These are phyloP conservation scores for Pseudonitzschia multistriata DNA, from an alignment of 108 stramenopile species.

Conservation along the genomic window DNA sequence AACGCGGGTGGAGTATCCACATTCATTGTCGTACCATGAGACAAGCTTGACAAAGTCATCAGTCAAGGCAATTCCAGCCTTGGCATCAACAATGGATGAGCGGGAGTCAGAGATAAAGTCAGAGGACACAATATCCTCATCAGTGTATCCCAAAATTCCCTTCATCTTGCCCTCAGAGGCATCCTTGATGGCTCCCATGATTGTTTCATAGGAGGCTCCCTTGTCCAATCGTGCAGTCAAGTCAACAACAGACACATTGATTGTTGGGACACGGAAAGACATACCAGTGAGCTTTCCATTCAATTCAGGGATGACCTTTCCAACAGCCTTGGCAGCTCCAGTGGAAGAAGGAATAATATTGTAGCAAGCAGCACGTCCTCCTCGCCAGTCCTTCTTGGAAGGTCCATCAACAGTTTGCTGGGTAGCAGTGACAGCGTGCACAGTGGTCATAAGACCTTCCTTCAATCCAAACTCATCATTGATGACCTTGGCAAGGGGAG, in stretches of 20 bases:
- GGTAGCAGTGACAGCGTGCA: slow-evolving; percentile 98
- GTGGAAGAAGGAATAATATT: slow-evolving; percentile 98
- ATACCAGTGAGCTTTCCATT: slow-evolving; percentile 99
- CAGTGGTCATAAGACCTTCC: slow-evolving; percentile 98
- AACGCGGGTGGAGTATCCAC: slow-evolving; percentile 90
- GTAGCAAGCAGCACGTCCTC: slow-evolving; percentile 96
- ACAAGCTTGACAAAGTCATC: slow-evolving; percentile 99
- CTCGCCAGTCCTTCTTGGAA: slow-evolving; percentile 98
- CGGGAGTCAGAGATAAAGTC: slow-evolving; percentile 93
- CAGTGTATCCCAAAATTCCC: slow-evolving; percentile 94
- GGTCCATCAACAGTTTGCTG: slow-evolving; percentile 98
- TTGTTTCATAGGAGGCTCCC: slow-evolving; percentile 92
- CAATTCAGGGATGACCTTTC: slow-evolving; percentile 94
- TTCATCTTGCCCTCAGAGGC: slow-evolving; percentile 92
- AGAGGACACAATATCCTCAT: slow-evolving; percentile 92
- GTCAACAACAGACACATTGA: slow-evolving; percentile 98
- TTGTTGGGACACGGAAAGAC: slow-evolving; percentile 99
- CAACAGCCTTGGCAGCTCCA: slow-evolving; percentile 96
- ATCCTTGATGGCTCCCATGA: slow-evolving; percentile 94
- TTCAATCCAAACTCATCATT: slow-evolving; percentile 96
- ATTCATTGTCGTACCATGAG: slow-evolving; percentile 99
- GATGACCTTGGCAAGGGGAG: slow-evolving; percentile 97
- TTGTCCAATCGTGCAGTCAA: slow-evolving; percentile 92
- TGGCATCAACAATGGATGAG: slow-evolving; percentile 96
- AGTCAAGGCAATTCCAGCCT: slow-evolving; percentile 96